Base-by-base conservation (phyloP, 2,329 filamentous ascomycete genomes). In the Fusarium xyrophilum region DNA sequence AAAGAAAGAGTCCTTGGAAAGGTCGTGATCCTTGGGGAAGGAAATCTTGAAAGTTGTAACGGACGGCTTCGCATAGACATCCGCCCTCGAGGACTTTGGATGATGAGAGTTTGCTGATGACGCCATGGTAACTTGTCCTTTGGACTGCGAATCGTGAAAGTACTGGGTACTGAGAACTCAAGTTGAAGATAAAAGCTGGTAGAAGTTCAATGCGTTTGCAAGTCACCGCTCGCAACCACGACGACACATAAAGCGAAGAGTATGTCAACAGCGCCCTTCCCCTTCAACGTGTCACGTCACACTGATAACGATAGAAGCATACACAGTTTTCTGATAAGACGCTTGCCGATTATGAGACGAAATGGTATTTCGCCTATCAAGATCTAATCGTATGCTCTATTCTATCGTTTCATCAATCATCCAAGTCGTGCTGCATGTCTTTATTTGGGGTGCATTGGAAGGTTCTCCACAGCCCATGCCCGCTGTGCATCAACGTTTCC, bases 401-500 rank as follows among this genome's bases (percentile, higher is more conserved):
- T 47, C 17, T 57, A 64, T 51, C 0, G 9, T 27, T 17, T 59
- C 44, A 35, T 59, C 0, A 58, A 28, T 63, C 52, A 2, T 64
- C 0, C 10, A 19, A 33, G 5, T 6, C 2, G 12, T 17, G 1
- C 5, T 6, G 6, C 2, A 10, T 14, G 9, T 32, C 13, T 14
- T 13, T 55, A 67, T n/a, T 65, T 68, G 7, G 59, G 14, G 2
- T 63, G 47, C 42, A 40, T 36, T 2, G 46, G 48, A 12, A 67
- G 19, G 19, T 64, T 60, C 27, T 60, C 7, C 0, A 65, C 38
- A 7, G 64, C 65, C 65, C 65, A 68, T 3, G 53, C 35, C 8
- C 65, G 32, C 23, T 60, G 53, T 4, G 50, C 59, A 35, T 67
- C 36, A 6, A 67, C 27, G 3, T 68, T 69, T 19, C 62, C 44